Base-by-base conservation (phyloP, 805 yeast species). In the Nakazawaea molendinolei region DNA sequence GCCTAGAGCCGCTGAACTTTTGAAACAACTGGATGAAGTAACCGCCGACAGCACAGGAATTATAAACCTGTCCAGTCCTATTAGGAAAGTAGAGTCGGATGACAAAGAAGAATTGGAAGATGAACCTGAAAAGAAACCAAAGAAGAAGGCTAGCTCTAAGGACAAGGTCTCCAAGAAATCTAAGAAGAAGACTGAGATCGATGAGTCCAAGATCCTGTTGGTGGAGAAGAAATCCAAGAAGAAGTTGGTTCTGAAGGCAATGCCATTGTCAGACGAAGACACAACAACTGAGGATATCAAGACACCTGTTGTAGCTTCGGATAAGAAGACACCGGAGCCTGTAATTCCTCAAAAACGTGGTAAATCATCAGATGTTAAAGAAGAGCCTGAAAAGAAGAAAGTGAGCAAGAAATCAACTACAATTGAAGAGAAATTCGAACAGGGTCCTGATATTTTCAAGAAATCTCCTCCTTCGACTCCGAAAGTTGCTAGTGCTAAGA, bases 1-100 rank as follows among this genome's bases (percentile, higher is more conserved):
- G 12, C 76, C 83, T 2, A 56, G 61, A 8, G 62, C 81, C 2
- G 57, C 60, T 0, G 47, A 56, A 28, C 54, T 73, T 24, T 56
- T 73, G 37, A 52, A 51, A 6, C 51, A 58, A 9, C 52, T 52
- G 31, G 41, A 46, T 12, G 28, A 42, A 15, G 40, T 47, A 3
- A 47, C 45, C 40, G 33, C 54, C 10, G 45, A 47, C 36, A 47
- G 52, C 19, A 37, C 41, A 28, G 56, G 55, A 1, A 52, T 56
- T 7, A 34, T 52, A 5, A 40, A 46, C 34, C n/a, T n/a, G n/a
- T n/a, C n/a, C n/a, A 45, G 28, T 13, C 31, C 31, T 5, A 29
- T n/a, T 10, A 25, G 21, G 25, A 10, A 15, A 10, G 19, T 27
- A 5, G 39, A 21, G 19, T 8, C 20, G 16, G 18, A 12, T 16